Conservation (phyloP, 129 eudicot species). For the Mikania micrantha region DNA sequence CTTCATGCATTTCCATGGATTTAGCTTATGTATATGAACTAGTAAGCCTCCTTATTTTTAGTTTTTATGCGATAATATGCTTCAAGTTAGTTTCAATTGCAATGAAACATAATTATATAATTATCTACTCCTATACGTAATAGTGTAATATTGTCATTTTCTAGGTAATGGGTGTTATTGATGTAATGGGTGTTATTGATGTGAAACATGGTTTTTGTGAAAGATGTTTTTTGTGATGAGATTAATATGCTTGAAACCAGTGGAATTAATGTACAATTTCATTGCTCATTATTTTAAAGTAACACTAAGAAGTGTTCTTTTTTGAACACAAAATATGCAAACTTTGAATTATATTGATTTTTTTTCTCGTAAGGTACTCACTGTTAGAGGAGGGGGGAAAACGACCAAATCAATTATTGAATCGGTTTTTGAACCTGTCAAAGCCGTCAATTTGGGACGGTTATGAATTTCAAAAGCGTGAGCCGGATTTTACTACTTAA, state of each 20-base stretch:
- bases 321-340: neutral
- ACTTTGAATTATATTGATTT: neutral
- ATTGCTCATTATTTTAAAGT: neutral
- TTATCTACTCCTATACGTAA: neutral
- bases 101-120: constrained; percentile 3
- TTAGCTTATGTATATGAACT: constrained; percentile 61
- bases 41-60: too few relatives aligned
- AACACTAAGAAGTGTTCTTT: neutral
- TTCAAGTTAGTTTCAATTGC: constrained; percentile 7
- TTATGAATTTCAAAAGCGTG: too few relatives aligned
- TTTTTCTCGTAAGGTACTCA: neutral
- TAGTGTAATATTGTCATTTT: neutral
- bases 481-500: too few relatives aligned
- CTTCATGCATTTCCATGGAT: too few relatives aligned
- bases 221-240: too few relatives aligned
- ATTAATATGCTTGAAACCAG: constrained; percentile 19
- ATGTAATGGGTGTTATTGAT: constrained; percentile 79
- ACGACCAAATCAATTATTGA: too few relatives aligned
- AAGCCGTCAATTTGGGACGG: too few relatives aligned
- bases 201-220: too few relatives aligned
- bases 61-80: neutral
- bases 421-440: too few relatives aligned
- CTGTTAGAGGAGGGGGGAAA: too few relatives aligned
- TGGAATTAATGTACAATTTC: neutral
- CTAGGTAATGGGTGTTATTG: neutral